Evolutionary conservation across 163 green algal species (phyloP), one percentile per base, ranked within the genome.

Genomic region (Volvox carteri): DNA sequence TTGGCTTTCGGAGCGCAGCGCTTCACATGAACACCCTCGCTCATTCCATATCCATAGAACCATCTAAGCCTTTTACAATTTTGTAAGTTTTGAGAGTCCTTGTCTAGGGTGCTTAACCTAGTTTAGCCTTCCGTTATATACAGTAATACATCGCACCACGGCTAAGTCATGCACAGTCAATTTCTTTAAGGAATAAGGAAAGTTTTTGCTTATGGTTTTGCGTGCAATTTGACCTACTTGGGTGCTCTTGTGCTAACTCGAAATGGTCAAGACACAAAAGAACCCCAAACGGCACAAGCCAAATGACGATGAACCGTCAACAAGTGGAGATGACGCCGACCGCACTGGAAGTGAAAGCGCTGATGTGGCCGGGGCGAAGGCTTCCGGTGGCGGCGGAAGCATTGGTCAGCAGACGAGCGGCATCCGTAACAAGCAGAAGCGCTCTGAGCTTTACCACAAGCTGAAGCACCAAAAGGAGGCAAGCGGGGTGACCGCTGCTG

Each of bases 401-500:
- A 91, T 98, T n/a, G 97, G 97, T 2, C 92, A 97, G 93, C 94
- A 93, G 41, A 98, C 96, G 0, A 94, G 88, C 73, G 75, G 93
- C 72, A 99, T 99, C 39, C 92, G 91, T 52, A 99, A 99, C 90
- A 99, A 99, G 88, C 92, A 95, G 18, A 94, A 96, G 0, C 91
- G 97, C 35, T 92, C 92, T 14, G 92, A 97, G 81, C 67, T 94
- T 30, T 99, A 98, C 76, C 86, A 87, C 6, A 97, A 98, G 86
- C 93, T 99, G 2, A 97, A 96, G 86, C 58, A 77, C 14, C 75
- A 90, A 75, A 76, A 90, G 41, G 74, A 85, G 75, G 60, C 65
- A 72, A 56, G 67, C 37, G 16, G 54, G 8, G 25, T 72, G 60
- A 28, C 48, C 48, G 48, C 48, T 58, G 14, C 11, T 11, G 48